Base-by-base conservation (phyloP, 1,284 basidiomycete genomes). In the Mycosarcoma maydis region DNA sequence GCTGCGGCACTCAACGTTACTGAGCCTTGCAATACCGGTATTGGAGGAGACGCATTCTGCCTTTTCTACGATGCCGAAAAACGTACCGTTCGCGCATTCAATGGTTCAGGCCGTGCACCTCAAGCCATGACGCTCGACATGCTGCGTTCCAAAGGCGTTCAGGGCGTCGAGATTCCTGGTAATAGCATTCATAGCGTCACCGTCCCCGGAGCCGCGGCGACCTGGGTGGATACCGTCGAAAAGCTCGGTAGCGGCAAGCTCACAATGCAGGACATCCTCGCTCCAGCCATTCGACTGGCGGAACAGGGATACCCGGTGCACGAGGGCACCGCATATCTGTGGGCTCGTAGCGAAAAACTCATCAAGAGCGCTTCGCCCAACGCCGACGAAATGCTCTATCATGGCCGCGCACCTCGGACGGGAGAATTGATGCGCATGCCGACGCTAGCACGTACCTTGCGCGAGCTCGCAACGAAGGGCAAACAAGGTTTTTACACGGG, bases 401-500 rank as follows among this genome's bases (percentile, higher is more conserved):
- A 65, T 1, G 80, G 93, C 62, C 88, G 72, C 56, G 90, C 92
- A 0, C 92, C 92, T 0, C 47, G 61, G 16, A 67, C 82, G 3
- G 83, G 83, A 29, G 80, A 84, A 67, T 52, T 84, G 29, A 80
- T 80, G 73, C 60, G 76, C 66, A 81, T 83, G 47, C 89, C 92
- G 0, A 90, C 88, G 72, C 87, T 98, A 7, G 94, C 90, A 0
- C 84, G 86, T 73, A 95, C 92, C 0, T 94, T 97, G 84, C 87
- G 89, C 49, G 86, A 88, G 41, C 84, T 97, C 7, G 92, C 88
- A 0, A 86, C 87, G 55, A 84, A 92, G 30, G 94, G 94, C 5
- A 92, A 90, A 73, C 88, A 90, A 49, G 95, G 93, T 0, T 98
- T 93, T 82, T 98, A 98, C 84, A 91, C 89, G 76, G 95, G 94